Percentiles rank a stretch among this genome's conserved stretches.
These are phyloP conservation scores for Coemansia sp. DNA, from an alignment of 192 early-diverging fungal species.

Conservation along the genomic window DNA sequence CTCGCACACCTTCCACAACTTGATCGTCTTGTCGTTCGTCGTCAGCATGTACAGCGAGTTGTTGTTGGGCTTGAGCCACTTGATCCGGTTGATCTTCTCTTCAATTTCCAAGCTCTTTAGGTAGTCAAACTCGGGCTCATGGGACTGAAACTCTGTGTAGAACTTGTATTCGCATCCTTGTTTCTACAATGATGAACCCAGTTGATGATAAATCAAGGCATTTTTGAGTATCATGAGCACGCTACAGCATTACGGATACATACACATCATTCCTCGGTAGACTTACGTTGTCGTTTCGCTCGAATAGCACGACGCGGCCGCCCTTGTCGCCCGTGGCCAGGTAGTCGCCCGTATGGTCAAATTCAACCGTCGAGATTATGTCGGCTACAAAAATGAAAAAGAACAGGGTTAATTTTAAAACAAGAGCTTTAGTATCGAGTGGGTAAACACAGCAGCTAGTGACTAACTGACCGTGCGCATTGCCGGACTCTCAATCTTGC, in stretches of 20 bases:
- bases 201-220: not conserved
- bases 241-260: not conserved
- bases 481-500: not conserved
- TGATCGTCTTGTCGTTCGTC: slow-evolving; percentile 99
- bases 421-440: not conserved
- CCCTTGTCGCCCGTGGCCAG: slow-evolving; percentile 98
- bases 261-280: not conserved
- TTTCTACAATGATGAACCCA: slow-evolving; percentile 66
- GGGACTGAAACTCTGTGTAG: slow-evolving; percentile 99
- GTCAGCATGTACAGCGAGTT: slow-evolving; percentile 95
- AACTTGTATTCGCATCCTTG: slow-evolving; percentile 99
- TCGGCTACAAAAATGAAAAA: slow-evolving; percentile 70
- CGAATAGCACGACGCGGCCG: slow-evolving; percentile 97
- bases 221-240: not conserved
- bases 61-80: slow-evolving; percentile 97
- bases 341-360: slow-evolving; percentile 96
- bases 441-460: not conserved
- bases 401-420: not conserved
- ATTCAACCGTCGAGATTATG: slow-evolving; percentile 98
- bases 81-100: slow-evolving; percentile 99
- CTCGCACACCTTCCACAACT: slow-evolving; percentile 99
- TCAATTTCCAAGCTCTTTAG: slow-evolving; percentile 99
- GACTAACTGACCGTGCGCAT: not conserved
- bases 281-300: slow-evolving; percentile 94
- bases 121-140: slow-evolving; percentile 99